Evolutionary conservation across 2,329 filamentous ascomycete species (phyloP).

Genomic region (Neofusicoccum umdonicola): DNA sequence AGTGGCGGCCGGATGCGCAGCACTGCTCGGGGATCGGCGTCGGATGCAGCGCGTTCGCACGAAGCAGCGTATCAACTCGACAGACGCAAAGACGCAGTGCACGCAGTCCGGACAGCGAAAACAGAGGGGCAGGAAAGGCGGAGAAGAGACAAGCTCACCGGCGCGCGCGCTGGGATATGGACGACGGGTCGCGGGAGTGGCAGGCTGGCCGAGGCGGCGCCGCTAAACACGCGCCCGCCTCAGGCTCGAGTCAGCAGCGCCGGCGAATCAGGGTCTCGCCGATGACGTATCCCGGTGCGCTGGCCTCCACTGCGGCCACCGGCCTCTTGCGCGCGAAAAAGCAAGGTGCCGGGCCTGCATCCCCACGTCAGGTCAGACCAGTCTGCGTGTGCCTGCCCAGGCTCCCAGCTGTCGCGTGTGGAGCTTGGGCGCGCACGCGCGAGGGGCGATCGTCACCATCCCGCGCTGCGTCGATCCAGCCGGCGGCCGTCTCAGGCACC

Average conservation of each 20-base stretch:
- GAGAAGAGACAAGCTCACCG: slow-evolving; percentile 1
- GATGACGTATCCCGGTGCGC: background rate
- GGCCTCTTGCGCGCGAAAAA: background rate
- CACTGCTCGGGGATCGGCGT: background rate
- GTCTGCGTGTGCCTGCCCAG: background rate
- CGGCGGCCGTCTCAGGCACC: background rate
- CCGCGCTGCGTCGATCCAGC: slow-evolving; percentile 2
- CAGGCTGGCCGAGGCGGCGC: background rate
- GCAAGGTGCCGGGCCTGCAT: background rate
- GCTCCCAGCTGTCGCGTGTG: background rate
- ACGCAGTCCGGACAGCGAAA: background rate
- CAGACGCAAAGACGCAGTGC: background rate
- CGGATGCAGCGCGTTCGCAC: background rate
- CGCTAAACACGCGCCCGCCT: background rate
- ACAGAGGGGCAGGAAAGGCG: slow-evolving; percentile 1
- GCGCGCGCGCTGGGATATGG: slow-evolving; percentile 1
- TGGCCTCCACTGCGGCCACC: background rate
- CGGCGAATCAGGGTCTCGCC: slow-evolving; percentile 3
- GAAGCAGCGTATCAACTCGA: background rate
- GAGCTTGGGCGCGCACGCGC: background rate
- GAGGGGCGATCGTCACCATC: background rate
- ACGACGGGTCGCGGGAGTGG: slow-evolving; percentile 8
- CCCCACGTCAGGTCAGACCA: slow-evolving; percentile 1
- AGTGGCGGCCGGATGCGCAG: background rate
- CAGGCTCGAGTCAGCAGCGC: background rate